Base-by-base conservation (phyloP, 1,284 basidiomycete species). In the Rhodofomes roseus region DNA sequence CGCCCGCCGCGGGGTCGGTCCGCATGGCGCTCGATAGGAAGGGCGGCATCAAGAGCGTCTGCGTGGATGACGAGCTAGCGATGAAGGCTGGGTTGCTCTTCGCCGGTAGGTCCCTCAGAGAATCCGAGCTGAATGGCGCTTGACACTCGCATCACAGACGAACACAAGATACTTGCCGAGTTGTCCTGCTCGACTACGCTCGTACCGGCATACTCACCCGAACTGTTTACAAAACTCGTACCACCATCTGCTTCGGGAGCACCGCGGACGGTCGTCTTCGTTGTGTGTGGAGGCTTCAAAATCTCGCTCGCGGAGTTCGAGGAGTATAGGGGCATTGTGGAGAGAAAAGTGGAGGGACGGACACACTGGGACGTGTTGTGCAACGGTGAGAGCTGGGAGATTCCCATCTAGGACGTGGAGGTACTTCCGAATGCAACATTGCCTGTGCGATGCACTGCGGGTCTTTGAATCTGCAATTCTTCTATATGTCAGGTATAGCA, bases 241-340 rank as follows among this genome's bases (percentile, higher is more conserved):
- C 78, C 80, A 20, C 67, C 70, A 16, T 60, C 64, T 4, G 65
- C 68, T 22, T 65, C 69, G 22, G 66, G 61, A 29, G 58, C 48
- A 9, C 70, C 66, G 23, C 69, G 74, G n/a, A 79, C 71, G 1
- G 77, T 84, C 7, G 83, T 89, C 0, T 87, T 89, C 70, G 76
- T 88, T 59, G 80, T 86, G 41, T 92, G 89, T 60, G 89, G 89
- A 2, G 89, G 89, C 1, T 86, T 87, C 70, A 91, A 90, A 66
- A 75, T 87, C 25, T 83, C 84, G 4, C 61, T 82, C 29, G 71
- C 76, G 4, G 87, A 88, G 4, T 69, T 84, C 55, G 69, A 56
- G 27, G 79, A 81, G 57, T 89, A 84, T 62, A 69, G 69, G 57
- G 62, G 64, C 12, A 66, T 78, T 20, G 66, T 82, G 23, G 72